These are phyloP conservation scores for Wickerhamiella sergipiensis DNA, from an alignment of 805 yeast genomes.

Conservation along the genomic window DNA sequence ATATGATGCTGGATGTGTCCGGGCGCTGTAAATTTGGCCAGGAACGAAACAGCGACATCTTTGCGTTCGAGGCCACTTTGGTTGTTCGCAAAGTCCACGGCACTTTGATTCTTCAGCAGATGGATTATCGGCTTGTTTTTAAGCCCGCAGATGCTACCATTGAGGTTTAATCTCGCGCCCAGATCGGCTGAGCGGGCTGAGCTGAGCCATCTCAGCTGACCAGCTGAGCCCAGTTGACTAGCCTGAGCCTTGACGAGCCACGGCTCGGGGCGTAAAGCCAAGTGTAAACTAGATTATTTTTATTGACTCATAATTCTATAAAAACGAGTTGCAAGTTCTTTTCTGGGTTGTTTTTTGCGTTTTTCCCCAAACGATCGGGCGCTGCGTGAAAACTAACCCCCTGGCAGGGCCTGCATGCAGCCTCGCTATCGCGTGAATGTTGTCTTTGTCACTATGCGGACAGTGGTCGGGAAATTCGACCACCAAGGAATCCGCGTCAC, in stretches of 20 bases:
- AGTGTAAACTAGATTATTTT: neutral
- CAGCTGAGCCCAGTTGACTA: too few species aligned
- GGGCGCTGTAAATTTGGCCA: slow-evolving; percentile 26
- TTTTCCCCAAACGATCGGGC: too few species aligned
- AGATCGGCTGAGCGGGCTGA: too few species aligned
- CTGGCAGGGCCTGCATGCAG: neutral
- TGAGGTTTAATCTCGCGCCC: too few species aligned
- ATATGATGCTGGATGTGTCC: slow-evolving; percentile 21
- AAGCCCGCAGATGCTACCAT: slow-evolving; percentile 21
- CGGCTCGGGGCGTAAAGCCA: too few species aligned
- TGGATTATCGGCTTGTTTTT: slow-evolving; percentile 26
- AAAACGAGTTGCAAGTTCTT: too few species aligned
- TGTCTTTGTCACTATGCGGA: neutral
- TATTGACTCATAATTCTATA: too few species aligned
- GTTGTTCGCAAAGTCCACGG: slow-evolving; percentile 14
- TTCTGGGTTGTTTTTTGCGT: too few species aligned
- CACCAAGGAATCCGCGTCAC: neutral
- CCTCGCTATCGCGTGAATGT: neutral
- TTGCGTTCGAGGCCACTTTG: slow-evolving; percentile 24
- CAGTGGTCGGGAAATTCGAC: neutral
- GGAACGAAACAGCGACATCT: slow-evolving; percentile 19
- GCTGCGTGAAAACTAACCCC: too few species aligned
- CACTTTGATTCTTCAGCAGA: slow-evolving; percentile 15
- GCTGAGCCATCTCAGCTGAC: too few species aligned
- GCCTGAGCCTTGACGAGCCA: too few species aligned